Conservation (phyloP, 192 early-diverging fungal species). For the Hyaloraphidium curvatum region DNA sequence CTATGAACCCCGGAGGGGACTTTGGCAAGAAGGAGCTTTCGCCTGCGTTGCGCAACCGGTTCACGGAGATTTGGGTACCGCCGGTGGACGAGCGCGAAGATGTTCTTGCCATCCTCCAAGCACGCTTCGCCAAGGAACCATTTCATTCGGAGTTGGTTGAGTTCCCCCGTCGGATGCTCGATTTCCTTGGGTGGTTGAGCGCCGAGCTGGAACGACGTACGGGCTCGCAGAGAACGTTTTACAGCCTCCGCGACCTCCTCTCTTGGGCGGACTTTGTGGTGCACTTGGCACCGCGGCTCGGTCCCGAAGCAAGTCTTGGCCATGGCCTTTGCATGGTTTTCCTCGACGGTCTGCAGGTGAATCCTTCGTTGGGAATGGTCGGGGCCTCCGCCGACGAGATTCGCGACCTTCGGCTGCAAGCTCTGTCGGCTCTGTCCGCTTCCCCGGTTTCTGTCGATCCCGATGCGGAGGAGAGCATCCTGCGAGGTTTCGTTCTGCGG, state of each 20-base stretch:
- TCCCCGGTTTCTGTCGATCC: conserved; percentile 19
- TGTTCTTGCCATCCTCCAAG: conserved; percentile 31
- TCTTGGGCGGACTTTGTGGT: conserved; percentile 83
- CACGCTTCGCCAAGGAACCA: no score
- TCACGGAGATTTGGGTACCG: conserved; percentile 96
- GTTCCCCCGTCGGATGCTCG: conserved; percentile 36
- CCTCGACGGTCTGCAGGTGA: conserved; percentile 78
- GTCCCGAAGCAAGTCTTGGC: conserved; percentile 32
- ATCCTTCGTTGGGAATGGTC: conserved; percentile 31
- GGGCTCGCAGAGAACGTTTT: conserved; percentile 22
- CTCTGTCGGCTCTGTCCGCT: conserved; percentile 20
- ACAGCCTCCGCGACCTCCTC: conserved; percentile 79
- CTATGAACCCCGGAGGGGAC: conserved; percentile 99
- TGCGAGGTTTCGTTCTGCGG: conserved; percentile 18
- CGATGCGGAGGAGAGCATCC: conserved; percentile 9
- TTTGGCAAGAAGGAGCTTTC: conserved; percentile 97
- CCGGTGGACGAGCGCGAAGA: conserved; percentile 52
- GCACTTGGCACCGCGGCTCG: no score
- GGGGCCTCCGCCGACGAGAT: conserved; percentile 20
- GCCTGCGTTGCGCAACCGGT: conserved; percentile 91
- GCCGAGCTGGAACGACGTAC: conserved; percentile 31
- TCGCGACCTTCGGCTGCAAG: conserved; percentile 25
- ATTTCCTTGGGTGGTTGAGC: conserved; percentile 66
- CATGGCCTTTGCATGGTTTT: conserved; percentile 84
- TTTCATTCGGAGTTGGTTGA: conserved; percentile 16